Conservation (phyloP, 768 basidiomycete species). For the Melanogaster broomeanus region DNA sequence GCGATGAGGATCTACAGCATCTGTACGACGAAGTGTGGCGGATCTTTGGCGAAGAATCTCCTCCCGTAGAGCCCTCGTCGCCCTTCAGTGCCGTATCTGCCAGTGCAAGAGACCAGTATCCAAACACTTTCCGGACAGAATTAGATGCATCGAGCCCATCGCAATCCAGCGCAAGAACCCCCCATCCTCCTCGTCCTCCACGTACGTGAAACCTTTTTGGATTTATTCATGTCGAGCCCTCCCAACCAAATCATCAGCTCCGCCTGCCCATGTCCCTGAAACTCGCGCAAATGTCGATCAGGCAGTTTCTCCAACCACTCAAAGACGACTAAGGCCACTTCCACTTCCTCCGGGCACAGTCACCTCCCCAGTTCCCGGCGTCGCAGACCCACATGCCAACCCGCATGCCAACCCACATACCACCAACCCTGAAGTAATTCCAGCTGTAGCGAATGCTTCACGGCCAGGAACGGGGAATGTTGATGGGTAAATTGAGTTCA, state of each 20-base stretch:
- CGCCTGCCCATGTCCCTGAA: constrained; percentile 18
- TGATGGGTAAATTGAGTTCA: constrained; percentile 21
- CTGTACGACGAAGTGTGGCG: constrained; percentile 78
- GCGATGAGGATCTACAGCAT: constrained; percentile 70
- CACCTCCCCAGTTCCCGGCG: constrained; percentile 9
- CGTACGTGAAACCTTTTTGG: constrained; percentile 16
- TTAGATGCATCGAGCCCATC: constrained; percentile 12
- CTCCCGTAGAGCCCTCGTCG: constrained; percentile 32
- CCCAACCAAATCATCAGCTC: constrained; percentile 7
- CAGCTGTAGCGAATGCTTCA: constrained; percentile 12
- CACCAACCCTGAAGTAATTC: constrained; percentile 9
- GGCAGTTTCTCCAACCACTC: constrained; percentile 30
- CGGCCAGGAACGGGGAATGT: constrained; percentile 24
- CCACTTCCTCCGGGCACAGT: constrained; percentile 27
- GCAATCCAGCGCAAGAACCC: constrained; percentile 10
- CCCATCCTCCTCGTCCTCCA: constrained; percentile 22
- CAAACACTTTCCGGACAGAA: constrained; percentile 22
- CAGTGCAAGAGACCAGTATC: constrained; percentile 19
- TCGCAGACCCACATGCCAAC: constrained; percentile 18
- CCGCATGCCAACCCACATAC: constrained; percentile 19
- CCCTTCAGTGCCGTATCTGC: constrained; percentile 15
- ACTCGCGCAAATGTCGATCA: constrained; percentile 21
- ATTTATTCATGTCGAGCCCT: not conserved
- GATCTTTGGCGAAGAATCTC: constrained; percentile 55
- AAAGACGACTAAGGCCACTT: constrained; percentile 29